Evolutionary conservation across 257 asterid species (phyloP).

Genomic region (Gardenia jasminoides): DNA sequence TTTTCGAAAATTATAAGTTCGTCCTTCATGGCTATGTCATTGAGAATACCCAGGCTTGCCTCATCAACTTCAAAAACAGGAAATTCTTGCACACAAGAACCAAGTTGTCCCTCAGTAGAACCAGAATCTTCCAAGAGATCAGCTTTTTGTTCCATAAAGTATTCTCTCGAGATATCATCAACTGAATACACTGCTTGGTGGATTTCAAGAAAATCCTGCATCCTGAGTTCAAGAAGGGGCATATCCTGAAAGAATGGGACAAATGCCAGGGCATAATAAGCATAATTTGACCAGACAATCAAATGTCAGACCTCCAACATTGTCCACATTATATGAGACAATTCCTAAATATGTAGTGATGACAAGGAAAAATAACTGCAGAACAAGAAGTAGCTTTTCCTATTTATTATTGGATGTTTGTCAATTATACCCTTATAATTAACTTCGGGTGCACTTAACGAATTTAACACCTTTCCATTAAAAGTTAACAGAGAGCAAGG

Average conservation of each 20-base stretch:
- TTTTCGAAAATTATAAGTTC: conserved; percentile 38
- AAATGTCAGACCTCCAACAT: too few relatives aligned
- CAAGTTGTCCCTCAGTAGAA: conserved; percentile 37
- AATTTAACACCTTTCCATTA: neutral
- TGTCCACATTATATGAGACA: neutral
- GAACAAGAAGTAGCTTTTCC: neutral
- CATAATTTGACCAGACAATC: too few relatives aligned
- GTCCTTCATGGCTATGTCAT: conserved; percentile 31
- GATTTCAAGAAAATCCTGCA: conserved; percentile 47
- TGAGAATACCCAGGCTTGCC: conserved; percentile 47
- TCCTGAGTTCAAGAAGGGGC: conserved; percentile 18
- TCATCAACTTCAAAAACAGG: conserved; percentile 52
- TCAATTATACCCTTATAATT: neutral
- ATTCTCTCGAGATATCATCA: conserved; percentile 43
- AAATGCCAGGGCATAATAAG: too few relatives aligned
- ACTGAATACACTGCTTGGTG: conserved; percentile 56
- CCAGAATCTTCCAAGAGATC: conserved; percentile 55
- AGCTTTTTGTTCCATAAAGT: conserved; percentile 40
- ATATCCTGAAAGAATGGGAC: neutral
- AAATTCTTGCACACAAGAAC: conserved; percentile 29
- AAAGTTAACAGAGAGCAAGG: neutral
- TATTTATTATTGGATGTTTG: neutral
- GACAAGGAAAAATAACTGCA: too few relatives aligned
- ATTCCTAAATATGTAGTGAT: neutral
- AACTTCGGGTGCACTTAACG: neutral